phyloP scores from a whole-genome alignment of 768 basidiomycete species.

The Dioszegia aurantiaca region DNA sequence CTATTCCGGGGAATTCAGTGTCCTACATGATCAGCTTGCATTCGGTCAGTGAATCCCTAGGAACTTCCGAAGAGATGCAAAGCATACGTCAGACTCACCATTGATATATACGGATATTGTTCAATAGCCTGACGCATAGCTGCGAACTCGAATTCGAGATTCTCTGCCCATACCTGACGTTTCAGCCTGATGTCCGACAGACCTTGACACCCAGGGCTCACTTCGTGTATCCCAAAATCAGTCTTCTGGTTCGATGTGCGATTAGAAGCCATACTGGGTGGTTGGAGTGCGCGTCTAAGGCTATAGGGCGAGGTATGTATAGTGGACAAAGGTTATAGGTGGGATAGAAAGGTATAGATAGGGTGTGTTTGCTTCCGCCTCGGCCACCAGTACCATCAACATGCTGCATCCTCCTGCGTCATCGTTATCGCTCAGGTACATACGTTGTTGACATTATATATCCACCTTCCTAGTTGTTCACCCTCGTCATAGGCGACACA shows the following conservation, averaged over 20 bases:
- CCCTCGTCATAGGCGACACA: no score
- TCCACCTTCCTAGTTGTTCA: no score
- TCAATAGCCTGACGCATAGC: constrained; percentile 83
- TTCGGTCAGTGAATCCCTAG: not conserved
- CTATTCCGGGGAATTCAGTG: constrained; percentile 97
- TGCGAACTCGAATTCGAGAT: constrained; percentile 88
- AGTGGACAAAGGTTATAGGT: not conserved
- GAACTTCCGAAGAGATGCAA: not conserved
- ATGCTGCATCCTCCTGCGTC: constrained; percentile 7
- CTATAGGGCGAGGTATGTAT: not conserved
- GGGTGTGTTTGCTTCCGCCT: not conserved
- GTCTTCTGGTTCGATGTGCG: constrained; percentile 22
- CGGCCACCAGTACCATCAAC: no score
- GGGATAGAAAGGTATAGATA: not conserved
- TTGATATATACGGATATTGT: constrained; percentile 86
- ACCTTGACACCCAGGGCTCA: constrained; percentile 12
- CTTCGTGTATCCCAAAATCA: constrained; percentile 42
- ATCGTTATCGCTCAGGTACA: constrained; percentile 9
- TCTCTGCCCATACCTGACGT: constrained; percentile 80
- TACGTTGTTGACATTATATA: no score
- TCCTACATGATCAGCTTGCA: constrained; percentile 60
- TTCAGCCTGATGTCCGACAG: not conserved
- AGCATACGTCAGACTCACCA: constrained; percentile 59
- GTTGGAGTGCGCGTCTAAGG: no score
- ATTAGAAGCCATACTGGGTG: constrained; percentile 24